Conservation (phyloP, 805 yeast genomes). For the Spathaspora passalidarum region DNA sequence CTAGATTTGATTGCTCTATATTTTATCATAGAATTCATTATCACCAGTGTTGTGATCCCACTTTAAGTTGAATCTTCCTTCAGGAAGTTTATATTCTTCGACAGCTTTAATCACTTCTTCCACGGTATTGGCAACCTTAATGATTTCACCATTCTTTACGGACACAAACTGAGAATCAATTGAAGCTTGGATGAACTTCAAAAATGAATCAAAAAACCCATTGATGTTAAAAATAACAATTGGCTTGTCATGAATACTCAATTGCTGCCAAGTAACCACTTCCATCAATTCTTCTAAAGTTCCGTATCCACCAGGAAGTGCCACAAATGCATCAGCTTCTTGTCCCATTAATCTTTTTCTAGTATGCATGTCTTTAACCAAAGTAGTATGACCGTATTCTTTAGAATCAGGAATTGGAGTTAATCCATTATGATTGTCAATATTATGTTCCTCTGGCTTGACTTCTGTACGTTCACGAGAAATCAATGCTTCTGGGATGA, state of each 20-base stretch:
- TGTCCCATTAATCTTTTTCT: slow-evolving; percentile 83
- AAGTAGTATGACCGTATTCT: slow-evolving; percentile 71
- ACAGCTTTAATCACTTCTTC: slow-evolving; percentile 66
- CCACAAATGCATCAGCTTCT: slow-evolving; percentile 83
- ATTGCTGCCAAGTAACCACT: slow-evolving; percentile 86
- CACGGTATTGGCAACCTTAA: slow-evolving; percentile 64
- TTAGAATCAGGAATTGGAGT: slow-evolving; percentile 61
- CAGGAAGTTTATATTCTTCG: slow-evolving; percentile 60
- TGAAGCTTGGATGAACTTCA: slow-evolving; percentile 59
- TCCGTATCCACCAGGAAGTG: slow-evolving; percentile 91
- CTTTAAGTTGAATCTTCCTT: slow-evolving; percentile 68
- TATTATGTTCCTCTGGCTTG: slow-evolving; percentile 29
- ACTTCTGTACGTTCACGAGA: slow-evolving; percentile 58
- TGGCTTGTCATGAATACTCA: slow-evolving; percentile 82
- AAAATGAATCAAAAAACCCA: slow-evolving; percentile 75
- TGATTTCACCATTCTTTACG: slow-evolving; percentile 60
- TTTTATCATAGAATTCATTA: neutral
- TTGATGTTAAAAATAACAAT: slow-evolving; percentile 72
- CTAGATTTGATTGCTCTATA: neutral
- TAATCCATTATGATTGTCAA: slow-evolving; percentile 61
- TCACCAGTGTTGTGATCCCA: slow-evolving; percentile 47
- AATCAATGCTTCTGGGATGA: slow-evolving; percentile 82
- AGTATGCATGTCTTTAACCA: slow-evolving; percentile 87
- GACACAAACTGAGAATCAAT: slow-evolving; percentile 67
- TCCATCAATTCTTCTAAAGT: slow-evolving; percentile 88